A percentile compares a stretch with the other conserved stretches of the same genome.
Evolutionary conservation across 208 protist species (phyloP).

Genomic region (Trypanosoma boissoni): DNA sequence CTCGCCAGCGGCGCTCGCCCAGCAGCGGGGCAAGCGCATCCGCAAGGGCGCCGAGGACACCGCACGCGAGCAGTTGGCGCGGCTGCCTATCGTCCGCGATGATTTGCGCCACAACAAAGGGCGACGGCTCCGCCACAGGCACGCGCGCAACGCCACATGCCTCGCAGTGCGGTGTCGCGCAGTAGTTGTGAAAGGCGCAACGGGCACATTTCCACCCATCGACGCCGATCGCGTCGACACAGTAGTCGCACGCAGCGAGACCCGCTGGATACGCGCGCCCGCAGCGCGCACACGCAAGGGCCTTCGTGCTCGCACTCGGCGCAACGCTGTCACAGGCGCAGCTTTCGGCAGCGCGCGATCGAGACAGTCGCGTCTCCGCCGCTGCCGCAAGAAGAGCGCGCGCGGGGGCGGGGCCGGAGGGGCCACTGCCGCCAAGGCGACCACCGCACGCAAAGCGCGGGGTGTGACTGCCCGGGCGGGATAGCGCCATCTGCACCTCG

Average conservation of each 20-base stretch:
- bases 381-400: constrained; percentile 19
- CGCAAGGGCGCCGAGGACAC: constrained; percentile 13
- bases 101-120: constrained; percentile 6
- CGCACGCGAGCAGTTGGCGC: constrained; percentile 1
- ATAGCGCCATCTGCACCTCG: constrained; percentile 41
- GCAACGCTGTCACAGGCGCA: too few relatives aligned
- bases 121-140: neutral
- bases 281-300: constrained; percentile 18
- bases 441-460: neutral
- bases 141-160: constrained; percentile 10
- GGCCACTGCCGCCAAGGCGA: constrained; percentile 16
- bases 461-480: constrained; percentile 3
- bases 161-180: constrained; percentile 16
- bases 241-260: constrained; percentile 18
- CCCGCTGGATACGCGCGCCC: neutral
- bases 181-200: constrained; percentile 35
- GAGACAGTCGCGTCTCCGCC: constrained; percentile 11
- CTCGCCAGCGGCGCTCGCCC: constrained; percentile 10
- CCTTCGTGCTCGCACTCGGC: neutral
- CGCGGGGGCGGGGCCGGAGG: neutral
- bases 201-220: constrained; percentile 37
- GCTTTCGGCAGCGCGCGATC: too few relatives aligned
- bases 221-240: constrained; percentile 1
- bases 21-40: constrained; percentile 14
- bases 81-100: neutral